Percentiles rank a stretch among this genome's conserved stretches.
Conservation (phyloP, 139 green algal genomes). For the Ettlia oleoabundans region DNA sequence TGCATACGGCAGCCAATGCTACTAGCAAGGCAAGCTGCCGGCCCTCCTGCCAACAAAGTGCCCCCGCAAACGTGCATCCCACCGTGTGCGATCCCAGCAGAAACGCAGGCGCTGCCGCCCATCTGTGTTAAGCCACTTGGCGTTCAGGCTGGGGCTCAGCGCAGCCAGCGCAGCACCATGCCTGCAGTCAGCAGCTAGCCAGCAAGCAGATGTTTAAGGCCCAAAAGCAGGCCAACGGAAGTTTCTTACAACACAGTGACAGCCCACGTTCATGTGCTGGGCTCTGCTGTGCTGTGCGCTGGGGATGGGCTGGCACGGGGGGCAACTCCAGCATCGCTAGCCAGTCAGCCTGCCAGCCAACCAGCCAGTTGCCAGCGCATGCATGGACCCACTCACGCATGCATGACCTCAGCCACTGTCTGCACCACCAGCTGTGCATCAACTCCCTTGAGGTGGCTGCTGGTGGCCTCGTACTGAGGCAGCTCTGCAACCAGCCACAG, state of each 20-base stretch:
- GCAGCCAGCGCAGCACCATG: constrained; percentile 5
- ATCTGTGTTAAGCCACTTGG: constrained; percentile 23
- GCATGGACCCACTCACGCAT: constrained; percentile 17
- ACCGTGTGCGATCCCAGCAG: constrained; percentile 11
- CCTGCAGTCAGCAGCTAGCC: background rate
- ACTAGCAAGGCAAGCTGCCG: too few relatives aligned
- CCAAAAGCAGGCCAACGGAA: background rate
- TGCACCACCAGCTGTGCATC: constrained; percentile 20
- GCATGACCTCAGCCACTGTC: constrained; percentile 2
- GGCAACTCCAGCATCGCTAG: too few relatives aligned
- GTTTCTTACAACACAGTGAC: too few relatives aligned
- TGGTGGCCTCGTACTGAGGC: background rate
- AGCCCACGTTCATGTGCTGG: too few relatives aligned
- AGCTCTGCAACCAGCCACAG: constrained; percentile 1
- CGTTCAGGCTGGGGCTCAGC: background rate
- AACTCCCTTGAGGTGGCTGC: constrained; percentile 11
- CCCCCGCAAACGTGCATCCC: too few relatives aligned
- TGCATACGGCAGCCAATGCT: background rate
- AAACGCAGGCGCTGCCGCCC: background rate
- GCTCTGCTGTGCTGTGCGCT: too few relatives aligned
- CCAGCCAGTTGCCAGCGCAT: background rate
- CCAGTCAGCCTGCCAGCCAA: too few relatives aligned
- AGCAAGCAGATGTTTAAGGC: background rate
- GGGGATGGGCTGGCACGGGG: too few relatives aligned
- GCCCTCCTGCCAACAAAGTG: background rate